phyloP scores from a whole-genome alignment of 2,329 filamentous ascomycete genomes.

The Raffaelea deltoideospora region DNA sequence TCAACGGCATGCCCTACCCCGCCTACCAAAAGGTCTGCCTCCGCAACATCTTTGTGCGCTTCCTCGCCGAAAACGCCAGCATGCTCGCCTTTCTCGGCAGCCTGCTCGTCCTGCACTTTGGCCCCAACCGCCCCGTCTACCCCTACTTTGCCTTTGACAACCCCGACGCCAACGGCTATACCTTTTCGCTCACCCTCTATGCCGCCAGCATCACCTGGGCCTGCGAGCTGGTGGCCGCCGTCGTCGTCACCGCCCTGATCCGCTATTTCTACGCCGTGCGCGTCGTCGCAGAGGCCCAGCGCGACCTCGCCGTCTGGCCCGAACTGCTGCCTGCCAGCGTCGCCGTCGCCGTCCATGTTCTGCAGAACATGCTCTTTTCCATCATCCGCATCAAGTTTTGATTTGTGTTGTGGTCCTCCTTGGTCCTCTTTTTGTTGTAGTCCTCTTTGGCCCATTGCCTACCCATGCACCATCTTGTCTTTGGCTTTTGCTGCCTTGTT shows the following conservation, averaged over 20 bases:
- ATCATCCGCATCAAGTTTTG: constrained; percentile 51
- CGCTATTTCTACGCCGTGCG: constrained; percentile 43
- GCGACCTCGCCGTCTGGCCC: constrained; percentile 50
- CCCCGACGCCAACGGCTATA: constrained; percentile 28
- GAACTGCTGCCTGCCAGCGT: constrained; percentile 52
- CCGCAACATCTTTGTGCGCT: constrained; percentile 52
- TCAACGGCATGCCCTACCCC: constrained; percentile 44
- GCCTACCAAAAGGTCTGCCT: constrained; percentile 52
- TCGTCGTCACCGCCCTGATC: constrained; percentile 43
- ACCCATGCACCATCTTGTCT: too few relatives aligned
- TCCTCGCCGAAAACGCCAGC: constrained; percentile 50
- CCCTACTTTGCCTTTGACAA: constrained; percentile 53
- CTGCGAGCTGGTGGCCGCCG: constrained; percentile 47
- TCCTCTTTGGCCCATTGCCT: too few relatives aligned
- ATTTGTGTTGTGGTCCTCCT: too few relatives aligned
- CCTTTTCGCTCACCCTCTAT: constrained; percentile 47
- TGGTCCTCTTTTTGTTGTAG: too few relatives aligned
- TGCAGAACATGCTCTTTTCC: constrained; percentile 60
- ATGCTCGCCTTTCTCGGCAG: constrained; percentile 55
- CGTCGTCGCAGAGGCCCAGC: constrained; percentile 48
- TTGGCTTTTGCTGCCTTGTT: too few relatives aligned
- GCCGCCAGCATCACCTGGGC: constrained; percentile 51
- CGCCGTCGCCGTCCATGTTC: constrained; percentile 50
- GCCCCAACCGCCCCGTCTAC: constrained; percentile 51
- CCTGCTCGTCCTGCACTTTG: constrained; percentile 51